Percentiles rank a stretch among this genome's conserved stretches.
Conservation (phyloP, 441 rosid species). For the Omphalea diandra region DNA sequence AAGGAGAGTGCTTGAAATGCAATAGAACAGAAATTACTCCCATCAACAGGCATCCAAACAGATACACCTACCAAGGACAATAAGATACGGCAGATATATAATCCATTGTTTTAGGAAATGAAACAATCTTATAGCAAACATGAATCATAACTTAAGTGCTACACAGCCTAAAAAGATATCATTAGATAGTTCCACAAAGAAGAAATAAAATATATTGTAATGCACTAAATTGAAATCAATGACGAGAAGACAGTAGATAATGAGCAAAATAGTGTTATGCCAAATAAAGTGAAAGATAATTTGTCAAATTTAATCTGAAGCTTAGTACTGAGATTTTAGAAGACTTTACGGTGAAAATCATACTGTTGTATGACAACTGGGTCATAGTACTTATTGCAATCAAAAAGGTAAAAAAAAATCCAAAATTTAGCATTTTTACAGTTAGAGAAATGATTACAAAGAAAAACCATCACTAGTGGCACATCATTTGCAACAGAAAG, state of each 20-base stretch:
- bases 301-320: not conserved
- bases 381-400: constrained; percentile 1
- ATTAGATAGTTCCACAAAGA: no score
- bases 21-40: constrained; percentile 50
- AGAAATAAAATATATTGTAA: no score
- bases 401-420: not conserved
- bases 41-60: constrained; percentile 63
- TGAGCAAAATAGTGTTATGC: not conserved
- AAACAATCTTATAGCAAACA: not conserved
- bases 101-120: not conserved
- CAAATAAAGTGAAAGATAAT: not conserved
- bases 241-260: not conserved
- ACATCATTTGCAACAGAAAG: not conserved
- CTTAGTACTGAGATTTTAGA: not conserved
- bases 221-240: no score
- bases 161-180: not conserved
- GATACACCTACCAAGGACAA: constrained; percentile 52
- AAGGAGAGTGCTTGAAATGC: constrained; percentile 76
- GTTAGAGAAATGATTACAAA: not conserved
- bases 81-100: constrained; percentile 27
- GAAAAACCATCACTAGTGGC: constrained; percentile 2
- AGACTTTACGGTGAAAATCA: not conserved
- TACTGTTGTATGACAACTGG: not conserved
- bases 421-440: not conserved
- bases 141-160: not conserved